phyloP scores from a whole-genome alignment of 2,329 filamentous ascomycete genomes.

The Blastomyces emzantsi region DNA sequence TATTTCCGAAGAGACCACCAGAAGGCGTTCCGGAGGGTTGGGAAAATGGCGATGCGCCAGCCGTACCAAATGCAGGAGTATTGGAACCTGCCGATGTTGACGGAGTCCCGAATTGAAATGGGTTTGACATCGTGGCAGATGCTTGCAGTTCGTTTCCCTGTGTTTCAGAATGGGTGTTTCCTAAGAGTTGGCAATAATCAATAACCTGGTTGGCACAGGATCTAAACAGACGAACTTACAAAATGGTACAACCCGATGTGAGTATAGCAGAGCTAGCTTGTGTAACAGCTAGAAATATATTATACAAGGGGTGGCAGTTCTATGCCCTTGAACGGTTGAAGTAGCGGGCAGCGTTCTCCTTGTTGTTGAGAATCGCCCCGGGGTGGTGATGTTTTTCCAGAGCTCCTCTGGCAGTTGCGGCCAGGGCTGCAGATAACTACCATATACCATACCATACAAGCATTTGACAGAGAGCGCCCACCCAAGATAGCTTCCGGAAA shows the following conservation, averaged over 20 bases:
- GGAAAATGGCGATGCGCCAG: slow-evolving; percentile 10
- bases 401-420: not conserved
- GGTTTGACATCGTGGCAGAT: slow-evolving; percentile 23
- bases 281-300: not conserved
- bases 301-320: not conserved
- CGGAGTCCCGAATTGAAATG: slow-evolving; percentile 33
- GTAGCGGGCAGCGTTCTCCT: not conserved
- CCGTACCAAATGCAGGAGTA: slow-evolving; percentile 8
- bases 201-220: not conserved
- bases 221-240: not conserved
- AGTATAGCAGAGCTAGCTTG: too few species aligned
- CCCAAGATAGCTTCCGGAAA: not conserved
- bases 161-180: not conserved
- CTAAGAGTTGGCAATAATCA: not conserved
- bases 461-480: not conserved
- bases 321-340: not conserved
- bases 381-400: not conserved
- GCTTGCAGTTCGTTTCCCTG: not conserved
- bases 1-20: slow-evolving; percentile 16
- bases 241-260: not conserved
- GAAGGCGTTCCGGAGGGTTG: slow-evolving; percentile 8
- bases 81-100: slow-evolving; percentile 28
- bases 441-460: slow-evolving; percentile 7
- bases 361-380: not conserved
- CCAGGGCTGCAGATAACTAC: not conserved